Evolutionary conservation across 306 rosid genomes (phyloP), one percentile per base, ranked within the genome.

Genomic region (Cucumis cinereus): DNA sequence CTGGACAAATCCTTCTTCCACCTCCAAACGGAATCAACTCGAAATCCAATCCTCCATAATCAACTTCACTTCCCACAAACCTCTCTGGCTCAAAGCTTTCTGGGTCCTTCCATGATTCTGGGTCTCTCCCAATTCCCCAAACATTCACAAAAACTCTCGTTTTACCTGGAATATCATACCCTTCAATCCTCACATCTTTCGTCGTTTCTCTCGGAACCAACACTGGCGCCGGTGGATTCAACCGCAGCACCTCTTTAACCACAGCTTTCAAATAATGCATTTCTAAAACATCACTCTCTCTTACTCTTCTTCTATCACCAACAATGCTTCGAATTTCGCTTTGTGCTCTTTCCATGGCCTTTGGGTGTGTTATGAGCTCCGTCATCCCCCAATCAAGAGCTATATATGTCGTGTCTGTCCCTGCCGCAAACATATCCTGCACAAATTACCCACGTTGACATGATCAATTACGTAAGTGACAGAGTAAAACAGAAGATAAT

Each of bases 1-100:
- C 82, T 1, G 89, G 86, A 71, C 81, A 85, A 10, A 81, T 84
- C 81, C 89, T 80, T 56, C 86, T 79, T 62, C 89, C 86, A 62
- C 68, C 83, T 3, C 86, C 89, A 60, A 83, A 85, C 9, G 86
- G 85, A 40, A 85, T 36, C 79, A 78, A 81, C 83, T 50, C 68
- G 10, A 78, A 85, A 30, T 85, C 85, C 19, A 56, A 77, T 23
- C 79, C 83, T 38, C 61, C 76, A 23, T 49, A 49, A 1, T 76
- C 86, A 7, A 40, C 62, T 10, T 17, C 22, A 2, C 12, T 50
- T 2, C 52, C 81, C 20, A 20, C 7, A 33, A 85, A 81, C 62
- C 86, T 75, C 72, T 78, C 78, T 6, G 86, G 84, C 38, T 70
- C 77, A 19, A 41, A 83, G 40, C 52, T 68, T 41, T 75, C 73